Conservation (phyloP, 2,329 filamentous ascomycete species). For the Aspergillus tubingensis region DNA sequence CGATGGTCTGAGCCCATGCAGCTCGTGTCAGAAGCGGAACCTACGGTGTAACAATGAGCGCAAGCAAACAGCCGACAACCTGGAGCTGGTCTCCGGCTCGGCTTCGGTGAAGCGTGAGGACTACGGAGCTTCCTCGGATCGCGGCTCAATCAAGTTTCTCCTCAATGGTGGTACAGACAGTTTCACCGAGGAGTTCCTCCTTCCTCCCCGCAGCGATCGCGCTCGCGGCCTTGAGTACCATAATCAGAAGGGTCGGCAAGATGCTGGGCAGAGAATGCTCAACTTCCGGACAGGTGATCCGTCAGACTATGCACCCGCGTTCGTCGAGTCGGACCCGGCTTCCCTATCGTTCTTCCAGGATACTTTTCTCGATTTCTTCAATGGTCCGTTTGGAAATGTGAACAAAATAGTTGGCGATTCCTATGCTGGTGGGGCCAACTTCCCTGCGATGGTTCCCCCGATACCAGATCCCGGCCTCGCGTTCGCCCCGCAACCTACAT, state of each 20-base stretch:
- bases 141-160: slow-evolving; percentile 51
- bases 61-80: slow-evolving; percentile 20
- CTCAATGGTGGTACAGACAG: slow-evolving; percentile 50
- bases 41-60: slow-evolving; percentile 43
- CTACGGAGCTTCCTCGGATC: slow-evolving; percentile 39
- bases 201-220: slow-evolving; percentile 44
- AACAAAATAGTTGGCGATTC: slow-evolving; percentile 27
- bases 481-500: slow-evolving; percentile 26
- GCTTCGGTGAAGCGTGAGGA: slow-evolving; percentile 29
- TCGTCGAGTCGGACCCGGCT: slow-evolving; percentile 29
- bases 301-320: slow-evolving; percentile 21
- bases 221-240: slow-evolving; percentile 40
- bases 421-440: slow-evolving; percentile 22
- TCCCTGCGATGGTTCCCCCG: slow-evolving; percentile 20
- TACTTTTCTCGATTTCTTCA: slow-evolving; percentile 42
- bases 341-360: slow-evolving; percentile 37
- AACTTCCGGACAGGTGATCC: slow-evolving; percentile 21
- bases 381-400: slow-evolving; percentile 36
- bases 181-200: slow-evolving; percentile 48
- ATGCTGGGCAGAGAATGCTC: slow-evolving; percentile 22
- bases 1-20: slow-evolving; percentile 47
- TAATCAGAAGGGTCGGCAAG: slow-evolving; percentile 31
- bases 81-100: slow-evolving; percentile 24
- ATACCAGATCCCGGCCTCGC: slow-evolving; percentile 22
- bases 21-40: slow-evolving; percentile 47